Evolutionary conservation across 1,284 basidiomycete genomes (phyloP), one percentile per base, ranked within the genome.

Genomic region (Microbotryum violaceum): DNA sequence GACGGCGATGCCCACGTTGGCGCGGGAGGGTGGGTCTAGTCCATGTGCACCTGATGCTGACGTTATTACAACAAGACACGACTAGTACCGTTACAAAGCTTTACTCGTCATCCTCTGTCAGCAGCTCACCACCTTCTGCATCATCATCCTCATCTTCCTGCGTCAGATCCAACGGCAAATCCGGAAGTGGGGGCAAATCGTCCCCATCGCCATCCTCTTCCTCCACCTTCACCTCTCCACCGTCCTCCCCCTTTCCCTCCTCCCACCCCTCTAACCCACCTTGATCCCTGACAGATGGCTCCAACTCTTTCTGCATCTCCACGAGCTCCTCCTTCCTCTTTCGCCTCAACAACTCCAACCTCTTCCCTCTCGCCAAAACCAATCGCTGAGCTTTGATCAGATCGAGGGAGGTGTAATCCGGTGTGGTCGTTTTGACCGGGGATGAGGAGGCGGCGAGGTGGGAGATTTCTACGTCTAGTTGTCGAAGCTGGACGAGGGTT

Each of bases 381-480:
- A 44, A 4, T 50, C 57, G 42, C 23, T n/a, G 9, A 42, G 37
- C 37, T 6, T 14, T 42, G 37, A 42, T 18, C 37, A 42, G 37
- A 42, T 42, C 37, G 14, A 42, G 6, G 3, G 37, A 42, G 37
- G 37, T 16, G 37, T 42, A 42, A 18, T 42, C 12, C 14, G 37
- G 37, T 18, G 14, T 16, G 14, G 16, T 42, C 9, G 12, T 1
- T 42, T 42, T 42, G 14, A 42, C 14, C 16, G 56, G n/a, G 54
- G 23, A 23, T 1, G 21, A 31, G 6, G 29, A 37, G 12, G 45
- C 14, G 20, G 55, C 10, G 44, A 86, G 76, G 20, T 78, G 75
- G 3, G 77, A 75, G 44, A 89, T 77, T 25, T 84, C 77, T 49
- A 79, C 80, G 70, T 89, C 88, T 25, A 89, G 77, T 2, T 78